Conservation (phyloP, 495 filamentous ascomycete species). For the Sordaria brevicollis region DNA sequence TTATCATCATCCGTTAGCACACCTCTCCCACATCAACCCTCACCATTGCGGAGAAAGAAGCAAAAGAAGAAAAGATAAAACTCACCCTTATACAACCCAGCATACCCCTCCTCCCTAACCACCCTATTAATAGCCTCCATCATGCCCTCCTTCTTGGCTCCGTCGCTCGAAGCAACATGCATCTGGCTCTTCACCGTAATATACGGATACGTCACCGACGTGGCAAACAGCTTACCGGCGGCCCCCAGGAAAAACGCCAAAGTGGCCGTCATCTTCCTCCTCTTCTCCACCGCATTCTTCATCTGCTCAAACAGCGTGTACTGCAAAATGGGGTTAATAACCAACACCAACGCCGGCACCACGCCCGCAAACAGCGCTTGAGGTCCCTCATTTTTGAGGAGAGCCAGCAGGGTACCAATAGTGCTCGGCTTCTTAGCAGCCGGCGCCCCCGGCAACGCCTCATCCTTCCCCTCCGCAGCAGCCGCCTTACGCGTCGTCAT, state of each 20-base stretch:
- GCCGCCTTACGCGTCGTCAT: constrained; percentile 78
- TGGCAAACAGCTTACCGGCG: constrained; percentile 87
- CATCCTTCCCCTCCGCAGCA: constrained; percentile 33
- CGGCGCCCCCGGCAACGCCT: constrained; percentile 18
- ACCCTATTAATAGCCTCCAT: constrained; percentile 64
- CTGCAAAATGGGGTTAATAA: constrained; percentile 96
- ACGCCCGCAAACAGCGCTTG: constrained; percentile 84
- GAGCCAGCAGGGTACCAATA: constrained; percentile 61
- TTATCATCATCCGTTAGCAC: constrained; percentile 5
- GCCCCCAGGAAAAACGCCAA: constrained; percentile 88
- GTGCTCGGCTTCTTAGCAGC: constrained; percentile 49
- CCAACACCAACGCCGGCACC: constrained; percentile 81
- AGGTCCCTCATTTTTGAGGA: constrained; percentile 73
- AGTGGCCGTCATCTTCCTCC: constrained; percentile 58
- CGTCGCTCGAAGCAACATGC: constrained; percentile 72
- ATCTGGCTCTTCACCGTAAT: constrained; percentile 95
- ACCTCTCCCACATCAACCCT: neutral
- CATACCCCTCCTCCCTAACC: constrained; percentile 76
- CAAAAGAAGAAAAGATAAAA: constrained; percentile 5
- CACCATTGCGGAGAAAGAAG: too few relatives aligned
- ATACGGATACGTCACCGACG: constrained; percentile 91
- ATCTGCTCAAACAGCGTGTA: constrained; percentile 98
- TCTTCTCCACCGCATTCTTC: constrained; percentile 52
- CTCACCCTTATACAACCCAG: constrained; percentile 84
- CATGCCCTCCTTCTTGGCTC: constrained; percentile 55